Base-by-base conservation (phyloP, 495 filamentous ascomycete genomes). In the Monascus purpureus region DNA sequence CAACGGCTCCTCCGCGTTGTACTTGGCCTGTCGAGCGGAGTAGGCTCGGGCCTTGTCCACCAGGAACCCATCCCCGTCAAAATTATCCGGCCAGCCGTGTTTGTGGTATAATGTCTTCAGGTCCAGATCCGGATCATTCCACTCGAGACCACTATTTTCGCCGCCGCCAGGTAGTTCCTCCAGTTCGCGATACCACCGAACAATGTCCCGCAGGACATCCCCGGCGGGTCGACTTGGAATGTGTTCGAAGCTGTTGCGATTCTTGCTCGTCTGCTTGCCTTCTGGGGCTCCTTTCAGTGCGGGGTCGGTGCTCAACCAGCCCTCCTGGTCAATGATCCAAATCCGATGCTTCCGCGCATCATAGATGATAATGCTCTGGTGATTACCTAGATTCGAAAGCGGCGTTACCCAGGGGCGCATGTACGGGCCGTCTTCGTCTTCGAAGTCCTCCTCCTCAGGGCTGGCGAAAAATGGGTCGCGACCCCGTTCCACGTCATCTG, bases 151-250 rank as follows among this genome's bases (percentile, higher is more conserved):
- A 17, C 11, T 9, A 2, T 20, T 13, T 20, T 32, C 30, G 11
- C 3, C 30, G 12, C 30, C 3, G 13, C 14, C 30, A 22, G 30
- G 30, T 13, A 32, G 11, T 13, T n/a, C 30, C 9, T 32, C 11
- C 13, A 32, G 15, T 2, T 7, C 2, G 2, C 15, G 30, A 18
- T 39, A 39, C 35, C 39, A 39, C 6, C 15, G 13, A 23, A 28
- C 31, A 16, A 48, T 40, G 24, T 51, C 39, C 22, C 34, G 24
- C 16, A 50, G 22, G 13, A 47, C 44, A n/a, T 37, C 36, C 4
- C 26, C 31, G 6, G 47, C 46, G 0, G 35, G 35, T 6, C 44
- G 31, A 12, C 31, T 22, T 0, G 31, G 29, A 20, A 42, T 37
- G 16, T 45, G 31, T 13, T 45, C 34, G 16, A 32, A 40, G 13